Evolutionary conservation across 164 flowering plant species (phyloP).

Genomic region (Berberis vulgaris): DNA sequence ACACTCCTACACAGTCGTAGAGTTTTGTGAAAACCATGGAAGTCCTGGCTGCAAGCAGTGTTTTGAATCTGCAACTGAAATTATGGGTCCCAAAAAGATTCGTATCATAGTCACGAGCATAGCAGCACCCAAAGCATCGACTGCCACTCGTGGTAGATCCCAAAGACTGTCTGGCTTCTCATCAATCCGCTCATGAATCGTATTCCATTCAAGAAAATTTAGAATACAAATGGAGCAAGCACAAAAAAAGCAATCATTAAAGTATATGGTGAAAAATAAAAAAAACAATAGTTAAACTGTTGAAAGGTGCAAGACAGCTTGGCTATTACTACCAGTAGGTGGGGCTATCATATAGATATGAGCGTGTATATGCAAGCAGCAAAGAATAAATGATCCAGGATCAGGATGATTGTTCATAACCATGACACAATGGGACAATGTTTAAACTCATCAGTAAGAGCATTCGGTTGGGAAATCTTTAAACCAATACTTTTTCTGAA

Average conservation of each 20-base stretch:
- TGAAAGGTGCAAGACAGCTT: too few species aligned
- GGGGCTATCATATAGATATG: too few species aligned
- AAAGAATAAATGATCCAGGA: too few species aligned
- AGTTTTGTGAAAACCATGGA: constrained; percentile 59
- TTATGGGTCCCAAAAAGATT: constrained; percentile 70
- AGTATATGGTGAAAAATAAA: neutral
- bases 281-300: too few species aligned
- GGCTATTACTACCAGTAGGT: too few species aligned
- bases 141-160: constrained; percentile 82
- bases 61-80: constrained; percentile 41
- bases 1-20: neutral
- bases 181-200: constrained; percentile 47
- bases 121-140: constrained; percentile 89
- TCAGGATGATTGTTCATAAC: too few species aligned
- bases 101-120: constrained; percentile 94
- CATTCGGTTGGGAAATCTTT: too few species aligned
- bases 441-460: too few species aligned
- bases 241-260: neutral
- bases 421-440: too few species aligned
- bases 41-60: constrained; percentile 66
- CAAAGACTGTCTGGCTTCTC: constrained; percentile 67
- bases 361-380: too few species aligned
- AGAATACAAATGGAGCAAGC: neutral
- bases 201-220: neutral
- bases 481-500: too few species aligned